Evolutionary conservation across 176 grass and related monocot genomes (phyloP).

Genomic region (Triticum urartu): DNA sequence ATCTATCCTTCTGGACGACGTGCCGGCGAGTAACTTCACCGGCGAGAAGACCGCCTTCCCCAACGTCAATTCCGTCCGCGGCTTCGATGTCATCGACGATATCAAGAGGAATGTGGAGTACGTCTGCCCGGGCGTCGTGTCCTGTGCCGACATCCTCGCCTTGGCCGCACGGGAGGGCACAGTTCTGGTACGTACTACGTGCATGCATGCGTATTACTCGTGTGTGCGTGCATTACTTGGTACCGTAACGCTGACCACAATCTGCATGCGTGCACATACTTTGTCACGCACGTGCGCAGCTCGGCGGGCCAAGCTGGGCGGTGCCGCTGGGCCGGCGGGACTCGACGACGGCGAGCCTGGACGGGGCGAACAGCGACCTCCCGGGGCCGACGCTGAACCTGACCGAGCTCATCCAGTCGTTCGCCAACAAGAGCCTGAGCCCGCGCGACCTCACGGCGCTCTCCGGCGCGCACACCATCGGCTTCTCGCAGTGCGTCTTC

Average conservation of each 20-base stretch:
- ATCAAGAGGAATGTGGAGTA: conserved; percentile 66
- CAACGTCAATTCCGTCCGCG: conserved; percentile 61
- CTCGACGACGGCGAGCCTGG: too few relatives aligned
- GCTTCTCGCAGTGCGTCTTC: conserved; percentile 57
- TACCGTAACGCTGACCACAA: too few relatives aligned
- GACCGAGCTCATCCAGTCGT: too few relatives aligned
- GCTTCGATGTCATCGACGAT: conserved; percentile 5
- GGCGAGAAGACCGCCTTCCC: conserved; percentile 71
- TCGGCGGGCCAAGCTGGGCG: too few relatives aligned
- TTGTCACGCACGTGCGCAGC: too few relatives aligned
- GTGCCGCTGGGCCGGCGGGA: too few relatives aligned
- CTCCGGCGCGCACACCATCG: conserved; percentile 82
- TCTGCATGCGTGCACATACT: too few relatives aligned
- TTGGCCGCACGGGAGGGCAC: conserved; percentile 60
- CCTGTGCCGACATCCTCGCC: conserved; percentile 31
- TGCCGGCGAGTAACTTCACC: conserved; percentile 13
- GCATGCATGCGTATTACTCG: too few relatives aligned
- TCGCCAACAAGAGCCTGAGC: conserved; percentile 20
- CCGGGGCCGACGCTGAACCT: too few relatives aligned
- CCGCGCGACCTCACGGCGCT: conserved; percentile 65
- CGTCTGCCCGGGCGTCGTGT: conserved; percentile 56
- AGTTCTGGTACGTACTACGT: conserved; percentile 39
- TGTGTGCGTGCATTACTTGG: too few relatives aligned
- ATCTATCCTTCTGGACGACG: conserved; percentile 63
- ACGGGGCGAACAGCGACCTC: too few relatives aligned